Evolutionary conservation across 2,329 filamentous ascomycete genomes (phyloP), one percentile per base, ranked within the genome.

Genomic region (Neonectria neomacrospora): DNA sequence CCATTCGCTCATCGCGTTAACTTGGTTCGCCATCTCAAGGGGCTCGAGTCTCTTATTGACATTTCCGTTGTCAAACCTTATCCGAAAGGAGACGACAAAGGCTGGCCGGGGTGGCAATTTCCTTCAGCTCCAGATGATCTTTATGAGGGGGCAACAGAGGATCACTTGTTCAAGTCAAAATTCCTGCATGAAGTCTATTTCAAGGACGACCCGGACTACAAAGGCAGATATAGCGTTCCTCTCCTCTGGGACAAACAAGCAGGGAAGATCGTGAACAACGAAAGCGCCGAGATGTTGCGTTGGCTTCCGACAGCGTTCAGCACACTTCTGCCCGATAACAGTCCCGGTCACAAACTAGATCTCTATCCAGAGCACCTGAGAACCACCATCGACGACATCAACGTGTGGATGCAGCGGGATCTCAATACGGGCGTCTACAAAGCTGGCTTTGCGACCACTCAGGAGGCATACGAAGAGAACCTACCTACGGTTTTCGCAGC

Each of bases 301-400:
- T 94, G 95, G 90, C 82, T 96, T 64, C 93, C 93, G 77, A 83
- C 84, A n/a, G 90, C 88, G 55, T 94, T 94, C 72, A 89, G 93
- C 69, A 79, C 82, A 52, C 71, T 89, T 14, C 72, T 89, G 1
- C 81, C 82, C 1, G 77, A 80, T 14, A 51, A 68, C 10, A 52
- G 63, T 1, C 28, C 42, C 1, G 54, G 57, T 81, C 34, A 71
- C 88, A 63, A 84, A 61, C 80, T 83, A 59, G 85, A 88, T 12
- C 81, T 90, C 18, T 86, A 87, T 64, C 89, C 90, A 0, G 67
- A 79, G 2, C 72, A 80, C 3, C 74, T 91, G 6, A 80, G 80
- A 23, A 60, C 69, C 37, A 76, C 87, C 1, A 92, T 92, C 67
- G 89, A 92, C 53, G 80, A 82, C 28, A 80, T 89, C 61, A 91